Evolutionary conservation across 1,284 basidiomycete species (phyloP), one percentile per base, ranked within the genome.

Genomic region (Rhodofomes roseus): DNA sequence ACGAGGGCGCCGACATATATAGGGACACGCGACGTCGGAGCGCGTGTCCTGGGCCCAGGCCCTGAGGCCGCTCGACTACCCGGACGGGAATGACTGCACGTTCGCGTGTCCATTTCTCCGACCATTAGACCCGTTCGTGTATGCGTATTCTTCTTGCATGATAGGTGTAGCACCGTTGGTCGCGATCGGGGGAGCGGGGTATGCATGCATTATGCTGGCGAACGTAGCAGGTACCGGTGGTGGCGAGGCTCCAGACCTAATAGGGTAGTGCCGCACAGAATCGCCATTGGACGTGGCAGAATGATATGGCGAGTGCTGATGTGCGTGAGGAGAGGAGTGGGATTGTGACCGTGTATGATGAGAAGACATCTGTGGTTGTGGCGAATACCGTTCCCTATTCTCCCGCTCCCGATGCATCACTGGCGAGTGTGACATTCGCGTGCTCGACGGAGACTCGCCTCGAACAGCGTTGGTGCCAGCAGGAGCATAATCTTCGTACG

Each of bases 191-290:
- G 76, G 63, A 8, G 72, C 66, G 14, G 74, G 73, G 62, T 81
- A 87, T 16, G 84, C 84, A 63, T 85, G 82, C 85, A 89, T 84
- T 63, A 89, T 85, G 59, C 81, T 83, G 36, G 84, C 87, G 68
- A 89, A 81, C 51, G 84, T 74, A 22, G 77, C 67, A 1, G 76
- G 78, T 18, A 78, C 72, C 0, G 71, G 68, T 6, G 71, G 71
- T 18, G 69, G 67, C 39, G 71, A 63, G 31, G 67, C 55, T 29
- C 68, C 68, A 61, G 79, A 41, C 25, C 34, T 31, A 43, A 23
- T 76, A 25, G 74, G 74, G 77, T 74, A 44, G 51, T 61, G 41
- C 29, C 51, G 14, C 20, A 55, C 22, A 43, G 51, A 31, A 14
- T 46, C 62, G 54, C 65, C 63, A 54, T 64, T 66, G 51, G 57